Conservation (phyloP, 495 filamentous ascomycete genomes). For the Penicillium bovifimosum region DNA sequence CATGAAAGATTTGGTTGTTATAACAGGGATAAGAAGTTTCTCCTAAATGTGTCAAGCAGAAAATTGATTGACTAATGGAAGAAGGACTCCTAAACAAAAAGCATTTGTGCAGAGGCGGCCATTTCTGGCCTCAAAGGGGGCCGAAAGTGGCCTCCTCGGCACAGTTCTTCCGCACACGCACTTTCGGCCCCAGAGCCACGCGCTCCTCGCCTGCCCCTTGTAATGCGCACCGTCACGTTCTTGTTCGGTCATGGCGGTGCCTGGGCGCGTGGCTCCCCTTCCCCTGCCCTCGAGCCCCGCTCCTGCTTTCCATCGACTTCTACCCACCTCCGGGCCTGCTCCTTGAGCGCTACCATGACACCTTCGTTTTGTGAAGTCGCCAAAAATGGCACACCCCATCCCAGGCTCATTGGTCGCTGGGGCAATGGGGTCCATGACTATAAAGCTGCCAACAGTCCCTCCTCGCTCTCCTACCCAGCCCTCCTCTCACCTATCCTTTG, state of each 20-base stretch:
- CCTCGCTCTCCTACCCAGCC: neutral
- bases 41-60: no score
- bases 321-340: neutral
- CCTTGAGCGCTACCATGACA: slow-evolving; percentile 1
- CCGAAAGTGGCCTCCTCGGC: slow-evolving; percentile 12
- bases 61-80: no score
- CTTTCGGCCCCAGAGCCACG: slow-evolving; percentile 4
- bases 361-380: slow-evolving; percentile 2
- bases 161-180: slow-evolving; percentile 8
- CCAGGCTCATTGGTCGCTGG: slow-evolving; percentile 3
- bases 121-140: slow-evolving; percentile 8
- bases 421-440: neutral
- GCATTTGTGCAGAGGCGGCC: slow-evolving; percentile 13
- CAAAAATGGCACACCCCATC: slow-evolving; percentile 4
- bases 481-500: slow-evolving; percentile 3
- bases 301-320: slow-evolving; percentile 7
- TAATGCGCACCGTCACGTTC: neutral
- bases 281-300: neutral
- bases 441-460: slow-evolving; percentile 4
- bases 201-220: neutral
- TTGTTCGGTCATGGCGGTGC: slow-evolving; percentile 1
- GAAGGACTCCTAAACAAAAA: neutral
- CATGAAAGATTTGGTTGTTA: no score
- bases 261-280: slow-evolving; percentile 1
- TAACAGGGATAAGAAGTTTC: no score